Evolutionary conservation across 2,329 filamentous ascomycete species (phyloP), one percentile per base, ranked within the genome.

Genomic region (Neofusicoccum sp.): DNA sequence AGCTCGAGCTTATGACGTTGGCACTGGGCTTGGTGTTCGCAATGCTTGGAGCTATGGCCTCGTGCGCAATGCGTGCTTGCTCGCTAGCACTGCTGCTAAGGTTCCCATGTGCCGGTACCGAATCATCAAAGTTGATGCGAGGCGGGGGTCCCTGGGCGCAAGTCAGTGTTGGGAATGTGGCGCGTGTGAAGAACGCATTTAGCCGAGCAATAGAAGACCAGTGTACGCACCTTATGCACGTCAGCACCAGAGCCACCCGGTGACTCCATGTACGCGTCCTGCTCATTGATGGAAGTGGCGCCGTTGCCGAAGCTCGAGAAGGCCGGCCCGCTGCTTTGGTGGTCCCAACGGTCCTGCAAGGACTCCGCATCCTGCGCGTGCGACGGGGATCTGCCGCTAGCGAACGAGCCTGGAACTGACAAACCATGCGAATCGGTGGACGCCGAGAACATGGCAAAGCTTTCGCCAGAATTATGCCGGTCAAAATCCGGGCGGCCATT

Each of bases 391-490:
- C 59, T 56, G 48, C 65, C 67, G 63, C 75, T 76, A 6, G 70
- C 76, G 41, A 82, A 80, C 0, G 84, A 85, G 30, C 77, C 79
- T 20, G 79, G 80, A 34, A 82, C 73, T 3, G 83, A 86, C 58
- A 79, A 78, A 5, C 59, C 59, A 26, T 82, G 78, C 5, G 84
- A 87, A 63, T 83, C 82, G 1, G 82, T 82, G 8, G 84, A 85
- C n/a, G 82, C 82, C 40, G 84, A 86, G 64, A 87, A 86, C 81
- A 87, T 86, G 24, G 80, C 76, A 65, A 87, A 86, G 69, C 84
- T 87, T 63, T 87, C 85, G 6, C 80, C 79, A 26, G 84, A 87
- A 65, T 85, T 80, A 65, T 84, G 82, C 36, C 82, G 79, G 53
- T 77, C 68, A 63, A 80, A 66, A 12, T 69, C 66, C 33, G 69